phyloP scores from a whole-genome alignment of 2,329 filamentous ascomycete genomes.

The Cyphellophora europaea region DNA sequence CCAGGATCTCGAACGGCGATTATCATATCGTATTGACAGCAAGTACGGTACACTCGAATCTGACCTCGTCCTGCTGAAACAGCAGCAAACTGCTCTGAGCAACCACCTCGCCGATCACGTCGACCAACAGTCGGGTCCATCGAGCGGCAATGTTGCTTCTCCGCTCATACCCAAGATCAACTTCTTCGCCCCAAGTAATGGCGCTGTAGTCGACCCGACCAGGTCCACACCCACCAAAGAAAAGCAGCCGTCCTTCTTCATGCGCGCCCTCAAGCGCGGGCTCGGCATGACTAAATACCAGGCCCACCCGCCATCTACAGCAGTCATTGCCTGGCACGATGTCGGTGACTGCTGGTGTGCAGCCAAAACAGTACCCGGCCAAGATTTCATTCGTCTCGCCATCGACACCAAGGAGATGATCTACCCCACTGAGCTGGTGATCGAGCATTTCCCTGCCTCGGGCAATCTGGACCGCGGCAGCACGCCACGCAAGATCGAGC shows the following conservation, averaged over 20 bases:
- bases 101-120: slow-evolving; percentile 8
- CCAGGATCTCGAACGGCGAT: slow-evolving; percentile 9
- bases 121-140: neutral
- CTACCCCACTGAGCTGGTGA: slow-evolving; percentile 57
- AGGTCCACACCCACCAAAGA: slow-evolving; percentile 50
- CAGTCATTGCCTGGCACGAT: slow-evolving; percentile 63
- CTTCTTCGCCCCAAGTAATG: slow-evolving; percentile 58
- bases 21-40: slow-evolving; percentile 12
- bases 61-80: slow-evolving; percentile 10
- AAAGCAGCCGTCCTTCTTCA: slow-evolving; percentile 18
- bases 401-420: slow-evolving; percentile 36
- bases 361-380: slow-evolving; percentile 11
- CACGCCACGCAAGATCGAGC: slow-evolving; percentile 60
- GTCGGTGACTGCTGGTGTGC: slow-evolving; percentile 85
- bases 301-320: slow-evolving; percentile 37
- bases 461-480: slow-evolving; percentile 51
- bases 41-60: slow-evolving; percentile 7
- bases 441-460: slow-evolving; percentile 60
- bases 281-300: slow-evolving; percentile 10
- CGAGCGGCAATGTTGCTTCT: slow-evolving; percentile 11
- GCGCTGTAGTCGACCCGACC: slow-evolving; percentile 53
- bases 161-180: slow-evolving; percentile 47
- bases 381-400: slow-evolving; percentile 33
- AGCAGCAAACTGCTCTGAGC: slow-evolving; percentile 13
- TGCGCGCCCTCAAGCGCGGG: slow-evolving; percentile 16